Conservation (phyloP, 805 yeast genomes). For the Myxozyma lipomycoides region DNA sequence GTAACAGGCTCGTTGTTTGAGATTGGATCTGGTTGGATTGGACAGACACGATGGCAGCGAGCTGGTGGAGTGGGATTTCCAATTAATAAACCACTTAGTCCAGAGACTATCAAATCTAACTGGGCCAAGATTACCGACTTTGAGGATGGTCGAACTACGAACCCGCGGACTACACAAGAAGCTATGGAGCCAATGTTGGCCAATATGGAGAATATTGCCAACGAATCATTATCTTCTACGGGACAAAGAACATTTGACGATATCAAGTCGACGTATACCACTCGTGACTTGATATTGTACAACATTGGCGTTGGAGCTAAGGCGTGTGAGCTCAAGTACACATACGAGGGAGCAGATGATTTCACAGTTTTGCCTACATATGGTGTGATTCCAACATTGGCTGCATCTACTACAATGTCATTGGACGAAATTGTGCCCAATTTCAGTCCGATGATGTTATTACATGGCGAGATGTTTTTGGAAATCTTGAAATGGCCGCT, state of each 20-base stretch:
- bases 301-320: constrained; percentile 87
- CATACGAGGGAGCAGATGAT: constrained; percentile 68
- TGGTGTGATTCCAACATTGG: constrained; percentile 85
- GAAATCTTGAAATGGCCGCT: constrained; percentile 72
- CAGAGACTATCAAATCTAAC: constrained; percentile 68
- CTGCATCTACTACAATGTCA: constrained; percentile 48
- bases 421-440: constrained; percentile 63
- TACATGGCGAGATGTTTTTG: constrained; percentile 94
- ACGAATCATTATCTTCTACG: constrained; percentile 40
- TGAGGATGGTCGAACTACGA: constrained; percentile 48
- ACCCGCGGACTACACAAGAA: constrained; percentile 64
- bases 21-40: constrained; percentile 96
- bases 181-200: constrained; percentile 76
- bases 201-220: constrained; percentile 26
- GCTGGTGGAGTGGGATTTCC: constrained; percentile 70
- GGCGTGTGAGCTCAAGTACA: constrained; percentile 69
- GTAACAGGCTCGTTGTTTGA: constrained; percentile 81
- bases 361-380: constrained; percentile 86
- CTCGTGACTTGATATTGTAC: constrained; percentile 58
- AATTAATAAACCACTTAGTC: constrained; percentile 46
- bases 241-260: constrained; percentile 37
- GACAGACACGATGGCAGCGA: constrained; percentile 92
- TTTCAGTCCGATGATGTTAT: constrained; percentile 82
- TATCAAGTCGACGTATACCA: constrained; percentile 13
- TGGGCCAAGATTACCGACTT: constrained; percentile 69